Evolutionary conservation across 192 early-diverging fungal species (phyloP), one percentile per base, ranked within the genome.

Genomic region (Ambispora gerdemannii): DNA sequence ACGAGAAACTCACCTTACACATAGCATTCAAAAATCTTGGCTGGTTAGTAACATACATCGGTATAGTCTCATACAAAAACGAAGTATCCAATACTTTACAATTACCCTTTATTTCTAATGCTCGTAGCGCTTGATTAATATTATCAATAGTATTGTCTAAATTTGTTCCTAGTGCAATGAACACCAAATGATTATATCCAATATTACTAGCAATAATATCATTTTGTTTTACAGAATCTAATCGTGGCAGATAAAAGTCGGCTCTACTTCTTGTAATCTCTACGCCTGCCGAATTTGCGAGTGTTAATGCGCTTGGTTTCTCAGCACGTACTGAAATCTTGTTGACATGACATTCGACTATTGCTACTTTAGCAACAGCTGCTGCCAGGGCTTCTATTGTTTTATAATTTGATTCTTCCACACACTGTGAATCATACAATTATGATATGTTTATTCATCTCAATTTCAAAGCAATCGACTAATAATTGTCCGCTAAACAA

Each of bases 31-130:
- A 71, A 75, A 98, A 99, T 38, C 78, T 72, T 3, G 93, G 89
- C 74, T 99, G 97, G 36, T 99, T 93, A 15, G 85, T 82, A 19
- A 89, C 84, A 76, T 99, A 98, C 97, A 99, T 99, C 32, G 97
- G 94, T 10, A 88, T 82, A 0, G 96, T 96, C 74, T 97, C 94
- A 78, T 99, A 99, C 30, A 99, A 79, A 77, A 95, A 99, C 28
- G 93, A 95, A 10, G 97, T 97, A 70, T 98, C 94, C 13, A 89
- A 74, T 0, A 98, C 74, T 25, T 75, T 71, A 50, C 78, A 78
- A 20, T 62, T 38, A 20, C 70, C 77, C 25, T 76, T 53, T 4
- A 67, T 56, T 66, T 86, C 82, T 47, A 95, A 59, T 35, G 73
- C 33, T 20, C 70, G 71, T 13, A 99, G 67, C 0, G 93, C 95